phyloP scores from a whole-genome alignment of 2,329 filamentous ascomycete genomes.

The Hypoxylon sp. region DNA sequence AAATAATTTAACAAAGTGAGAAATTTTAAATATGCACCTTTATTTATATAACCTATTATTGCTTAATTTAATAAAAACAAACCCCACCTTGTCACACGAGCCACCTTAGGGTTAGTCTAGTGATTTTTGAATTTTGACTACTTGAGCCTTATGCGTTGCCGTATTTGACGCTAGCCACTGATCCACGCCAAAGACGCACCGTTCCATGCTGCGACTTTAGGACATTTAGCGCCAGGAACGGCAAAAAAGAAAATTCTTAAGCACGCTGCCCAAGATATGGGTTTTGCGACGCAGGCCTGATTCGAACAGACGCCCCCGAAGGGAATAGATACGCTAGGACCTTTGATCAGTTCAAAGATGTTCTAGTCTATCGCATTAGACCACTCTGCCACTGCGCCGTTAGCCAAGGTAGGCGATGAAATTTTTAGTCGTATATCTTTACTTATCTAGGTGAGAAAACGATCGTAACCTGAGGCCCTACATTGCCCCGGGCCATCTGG shows the following conservation, averaged over 20 bases:
- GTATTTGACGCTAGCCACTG: neutral
- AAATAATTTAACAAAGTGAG: too few species aligned
- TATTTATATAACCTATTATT: too few species aligned
- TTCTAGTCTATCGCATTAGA: conserved; percentile 7
- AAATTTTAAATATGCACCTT: too few species aligned
- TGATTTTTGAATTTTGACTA: too few species aligned
- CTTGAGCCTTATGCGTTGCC: too few species aligned
- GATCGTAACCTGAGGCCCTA: neutral
- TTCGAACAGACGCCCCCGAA: conserved; percentile 6
- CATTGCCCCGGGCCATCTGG: too few species aligned
- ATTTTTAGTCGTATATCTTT: neutral
- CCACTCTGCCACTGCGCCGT: conserved; percentile 4
- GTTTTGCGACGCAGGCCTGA: neutral
- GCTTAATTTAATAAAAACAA: too few species aligned
- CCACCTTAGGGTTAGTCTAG: too few species aligned
- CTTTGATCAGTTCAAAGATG: neutral
- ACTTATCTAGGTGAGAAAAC: neutral
- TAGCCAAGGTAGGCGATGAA: neutral
- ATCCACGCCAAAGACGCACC: neutral
- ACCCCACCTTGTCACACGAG: too few species aligned
- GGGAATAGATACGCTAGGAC: conserved; percentile 5
- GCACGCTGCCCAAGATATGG: neutral
- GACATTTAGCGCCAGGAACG: neutral
- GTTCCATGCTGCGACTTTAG: neutral
- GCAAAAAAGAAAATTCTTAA: neutral